Evolutionary conservation across 805 yeast species (phyloP).

Genomic region (Tetrapisispora arboricola): DNA sequence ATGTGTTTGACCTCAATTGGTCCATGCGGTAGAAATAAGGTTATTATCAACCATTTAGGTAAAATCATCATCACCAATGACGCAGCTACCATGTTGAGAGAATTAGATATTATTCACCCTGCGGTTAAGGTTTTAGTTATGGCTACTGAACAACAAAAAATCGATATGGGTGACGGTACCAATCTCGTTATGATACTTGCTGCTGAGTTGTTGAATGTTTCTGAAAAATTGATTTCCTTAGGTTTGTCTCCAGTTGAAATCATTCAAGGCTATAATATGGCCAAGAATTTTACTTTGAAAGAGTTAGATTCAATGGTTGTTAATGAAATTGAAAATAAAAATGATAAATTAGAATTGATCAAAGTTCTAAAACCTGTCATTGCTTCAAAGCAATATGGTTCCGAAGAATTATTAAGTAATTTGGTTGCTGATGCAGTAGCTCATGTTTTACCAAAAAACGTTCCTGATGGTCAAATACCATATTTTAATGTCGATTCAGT

Average conservation of each 20-base stretch:
- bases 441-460: slow-evolving; percentile 48
- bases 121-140: slow-evolving; percentile 91
- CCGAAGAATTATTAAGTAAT: slow-evolving; percentile 64
- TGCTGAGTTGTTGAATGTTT: slow-evolving; percentile 79
- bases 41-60: slow-evolving; percentile 80
- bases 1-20: slow-evolving; percentile 94
- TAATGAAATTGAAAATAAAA: slow-evolving; percentile 40
- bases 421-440: slow-evolving; percentile 81
- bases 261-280: slow-evolving; percentile 84
- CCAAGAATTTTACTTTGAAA: slow-evolving; percentile 62
- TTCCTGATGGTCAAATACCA: slow-evolving; percentile 11
- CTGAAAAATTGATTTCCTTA: slow-evolving; percentile 72
- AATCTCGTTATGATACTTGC: slow-evolving; percentile 86
- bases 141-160: slow-evolving; percentile 96
- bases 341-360: slow-evolving; percentile 43
- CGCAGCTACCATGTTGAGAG: slow-evolving; percentile 95
- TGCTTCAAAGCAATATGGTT: slow-evolving; percentile 88
- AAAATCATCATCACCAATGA: slow-evolving; percentile 87
- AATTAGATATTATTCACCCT: slow-evolving; percentile 91
- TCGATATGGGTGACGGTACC: slow-evolving; percentile 95
- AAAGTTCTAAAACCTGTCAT: slow-evolving; percentile 80
- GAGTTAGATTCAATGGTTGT: slow-evolving; percentile 58
- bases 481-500: slow-evolving; percentile 84
- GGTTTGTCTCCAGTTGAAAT: slow-evolving; percentile 91
- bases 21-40: slow-evolving; percentile 94